Evolutionary conservation across 257 asterid species (phyloP).

Genomic region (Datura wrightii): DNA sequence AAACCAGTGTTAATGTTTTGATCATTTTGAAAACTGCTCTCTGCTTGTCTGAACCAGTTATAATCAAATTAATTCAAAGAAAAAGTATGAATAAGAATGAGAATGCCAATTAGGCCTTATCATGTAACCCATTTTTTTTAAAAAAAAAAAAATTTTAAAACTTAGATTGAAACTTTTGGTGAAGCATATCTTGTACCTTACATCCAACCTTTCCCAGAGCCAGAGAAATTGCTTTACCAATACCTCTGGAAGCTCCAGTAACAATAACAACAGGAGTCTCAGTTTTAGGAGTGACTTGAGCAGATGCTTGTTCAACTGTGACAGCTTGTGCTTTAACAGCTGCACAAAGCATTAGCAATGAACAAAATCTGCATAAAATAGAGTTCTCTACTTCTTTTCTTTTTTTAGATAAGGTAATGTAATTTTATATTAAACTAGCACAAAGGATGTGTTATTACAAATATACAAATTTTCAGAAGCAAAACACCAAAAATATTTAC

Average conservation of each 20-base stretch:
- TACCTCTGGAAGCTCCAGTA: conserved; percentile 98
- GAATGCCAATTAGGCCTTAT: not conserved
- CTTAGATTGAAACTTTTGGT: not conserved
- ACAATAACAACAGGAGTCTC: conserved; percentile 86
- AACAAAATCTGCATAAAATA: not conserved
- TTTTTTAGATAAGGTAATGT: not conserved
- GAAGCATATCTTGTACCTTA: conserved; percentile 56
- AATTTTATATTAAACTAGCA: not conserved
- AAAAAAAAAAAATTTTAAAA: not conserved
- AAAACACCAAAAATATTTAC: not conserved
- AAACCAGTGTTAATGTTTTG: not conserved
- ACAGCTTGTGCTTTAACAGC: conserved; percentile 81
- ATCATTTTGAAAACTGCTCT: not conserved
- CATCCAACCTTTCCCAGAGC: conserved; percentile 96
- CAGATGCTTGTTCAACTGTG: conserved; percentile 54
- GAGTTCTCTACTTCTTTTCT: not conserved
- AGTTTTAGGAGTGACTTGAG: conserved; percentile 57
- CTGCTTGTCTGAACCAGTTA: not conserved
- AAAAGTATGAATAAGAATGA: not conserved
- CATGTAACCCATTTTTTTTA: not conserved
- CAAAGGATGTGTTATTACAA: not conserved
- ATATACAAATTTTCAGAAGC: not conserved
- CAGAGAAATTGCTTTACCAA: conserved; percentile 90
- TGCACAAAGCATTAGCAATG: conserved; percentile 37
- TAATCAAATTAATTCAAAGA: not conserved